Base-by-base conservation (phyloP, 2,329 filamentous ascomycete genomes). In the Alternaria angustiovoidea region DNA sequence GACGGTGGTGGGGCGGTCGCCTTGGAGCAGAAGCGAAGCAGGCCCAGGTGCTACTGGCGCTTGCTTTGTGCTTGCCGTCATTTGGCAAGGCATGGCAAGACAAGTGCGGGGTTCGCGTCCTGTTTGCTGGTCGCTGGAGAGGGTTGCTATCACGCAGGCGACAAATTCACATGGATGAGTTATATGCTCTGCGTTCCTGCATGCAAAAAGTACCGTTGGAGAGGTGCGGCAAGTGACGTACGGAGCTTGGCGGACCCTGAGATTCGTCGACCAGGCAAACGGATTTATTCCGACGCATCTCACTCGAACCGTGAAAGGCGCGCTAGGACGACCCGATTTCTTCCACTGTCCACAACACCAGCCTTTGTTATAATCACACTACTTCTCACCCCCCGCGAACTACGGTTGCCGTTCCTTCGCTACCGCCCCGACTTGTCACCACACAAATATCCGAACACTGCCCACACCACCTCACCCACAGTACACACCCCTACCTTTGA, bases 391-490 rank as follows among this genome's bases (percentile, higher is more conserved):
- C 46, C 55, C 58, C 57, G 52, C 57, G 51, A 47, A 51, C 54
- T 51, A 60, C 51, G 52, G 42, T 41, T 53, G 58, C 57, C 47
- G 48, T 30, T 24, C n/a, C 28, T 53, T 69, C 67, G 62, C 66
- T 69, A 68, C 68, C 70, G 48, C 58, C 62, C 20, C 59, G 56
- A 47, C 24, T 55, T 60, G 52, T 51, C 56, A 52, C 55, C 64
- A 61, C 57, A 54, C 41, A 63, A 42, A 54, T 39, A 59, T 43
- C 54, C 26, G 46, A 24, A 26, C 18, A 32, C 51, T 41, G 47
- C 34, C 24, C 52, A 59, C 52, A 26, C 57, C 51, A 44, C 32
- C 22, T 34, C 32, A 6, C 46, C 46, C 6, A 49, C 32, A 49
- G 38, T 28, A 42, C 51, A 56, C 54, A 18, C 36, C 59, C 44